Evolutionary conservation across 768 basidiomycete species (phyloP).

Genomic region (Pleurotus djamor): DNA sequence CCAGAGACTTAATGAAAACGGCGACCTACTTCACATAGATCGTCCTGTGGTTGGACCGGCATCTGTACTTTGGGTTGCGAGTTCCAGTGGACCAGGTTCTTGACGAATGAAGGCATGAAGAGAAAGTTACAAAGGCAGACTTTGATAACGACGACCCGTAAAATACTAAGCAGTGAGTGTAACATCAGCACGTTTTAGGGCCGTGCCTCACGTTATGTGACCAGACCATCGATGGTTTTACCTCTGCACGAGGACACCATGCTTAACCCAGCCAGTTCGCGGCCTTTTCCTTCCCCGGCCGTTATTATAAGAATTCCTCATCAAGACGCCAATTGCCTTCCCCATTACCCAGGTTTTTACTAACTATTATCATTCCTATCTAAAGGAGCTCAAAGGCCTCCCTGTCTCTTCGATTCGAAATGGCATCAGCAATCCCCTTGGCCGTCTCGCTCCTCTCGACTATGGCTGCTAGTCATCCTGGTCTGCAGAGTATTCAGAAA

Average conservation of each 20-base stretch:
- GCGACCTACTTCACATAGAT: conserved; percentile 44
- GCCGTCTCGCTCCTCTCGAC: conserved; percentile 41
- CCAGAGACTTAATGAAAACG: background rate
- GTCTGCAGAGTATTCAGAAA: conserved; percentile 27
- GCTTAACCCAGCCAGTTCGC: background rate
- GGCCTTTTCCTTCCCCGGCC: background rate
- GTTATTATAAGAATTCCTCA: conserved; percentile 4
- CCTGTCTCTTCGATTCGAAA: conserved; percentile 10
- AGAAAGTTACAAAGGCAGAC: conserved; percentile 10
- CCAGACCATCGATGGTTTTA: conserved; percentile 1
- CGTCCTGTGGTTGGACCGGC: conserved; percentile 19
- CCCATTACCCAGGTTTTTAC: background rate
- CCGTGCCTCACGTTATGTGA: background rate
- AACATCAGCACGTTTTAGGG: conserved; percentile 3
- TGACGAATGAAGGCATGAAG: conserved; percentile 31
- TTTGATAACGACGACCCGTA: background rate
- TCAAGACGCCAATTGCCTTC: background rate
- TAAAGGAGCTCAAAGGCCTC: background rate
- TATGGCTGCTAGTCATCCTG: conserved; percentile 33
- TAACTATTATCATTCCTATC: conserved; percentile 4
- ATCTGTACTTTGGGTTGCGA: conserved; percentile 23
- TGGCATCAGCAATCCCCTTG: conserved; percentile 43
- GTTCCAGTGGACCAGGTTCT: conserved; percentile 39
- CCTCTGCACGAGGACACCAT: conserved; percentile 2
- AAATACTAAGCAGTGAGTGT: conserved; percentile 2